Conservation (phyloP, 805 yeast species). For the Lachancea meyersii region DNA sequence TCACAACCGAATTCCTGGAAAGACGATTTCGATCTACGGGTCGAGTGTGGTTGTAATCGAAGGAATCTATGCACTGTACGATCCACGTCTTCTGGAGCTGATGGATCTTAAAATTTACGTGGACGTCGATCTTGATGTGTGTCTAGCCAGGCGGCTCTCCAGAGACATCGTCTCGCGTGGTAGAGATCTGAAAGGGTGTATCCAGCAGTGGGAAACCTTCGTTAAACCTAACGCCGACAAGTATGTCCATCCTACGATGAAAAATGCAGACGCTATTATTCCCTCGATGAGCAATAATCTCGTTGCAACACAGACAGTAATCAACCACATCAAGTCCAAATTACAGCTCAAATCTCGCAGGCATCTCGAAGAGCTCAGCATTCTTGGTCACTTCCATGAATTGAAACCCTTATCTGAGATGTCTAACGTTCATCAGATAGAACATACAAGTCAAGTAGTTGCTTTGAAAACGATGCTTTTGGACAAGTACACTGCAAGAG, state of each 20-base stretch:
- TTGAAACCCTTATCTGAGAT: slow-evolving; percentile 15
- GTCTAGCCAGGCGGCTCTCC: slow-evolving; percentile 80
- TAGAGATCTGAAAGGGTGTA: slow-evolving; percentile 72
- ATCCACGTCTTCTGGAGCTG: slow-evolving; percentile 57
- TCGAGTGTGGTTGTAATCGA: slow-evolving; percentile 91
- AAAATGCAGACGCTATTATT: slow-evolving; percentile 77
- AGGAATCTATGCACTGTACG: slow-evolving; percentile 81
- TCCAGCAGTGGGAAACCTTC: slow-evolving; percentile 82
- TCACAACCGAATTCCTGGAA: slow-evolving; percentile 57
- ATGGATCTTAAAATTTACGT: slow-evolving; percentile 88
- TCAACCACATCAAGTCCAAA: slow-evolving; percentile 72
- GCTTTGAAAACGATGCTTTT: slow-evolving; percentile 70
- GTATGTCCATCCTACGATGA: slow-evolving; percentile 68
- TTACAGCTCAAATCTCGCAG: slow-evolving; percentile 54
- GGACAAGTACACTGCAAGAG: slow-evolving; percentile 48
- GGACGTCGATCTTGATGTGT: slow-evolving; percentile 89
- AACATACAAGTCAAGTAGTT: slow-evolving; percentile 54
- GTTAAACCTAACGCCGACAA: slow-evolving; percentile 89
- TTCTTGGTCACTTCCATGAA: slow-evolving; percentile 32
- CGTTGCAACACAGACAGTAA: slow-evolving; percentile 73
- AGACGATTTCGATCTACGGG: slow-evolving; percentile 75
- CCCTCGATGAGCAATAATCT: slow-evolving; percentile 84
- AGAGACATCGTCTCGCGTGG: slow-evolving; percentile 86
- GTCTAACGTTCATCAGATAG: slow-evolving; percentile 27
- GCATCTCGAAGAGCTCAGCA: slow-evolving; percentile 60